A percentile compares a stretch with the other conserved stretches of the same genome.
phyloP scores from a whole-genome alignment of 169 alveolate species.

The Plasmodium cynomolgi region DNA sequence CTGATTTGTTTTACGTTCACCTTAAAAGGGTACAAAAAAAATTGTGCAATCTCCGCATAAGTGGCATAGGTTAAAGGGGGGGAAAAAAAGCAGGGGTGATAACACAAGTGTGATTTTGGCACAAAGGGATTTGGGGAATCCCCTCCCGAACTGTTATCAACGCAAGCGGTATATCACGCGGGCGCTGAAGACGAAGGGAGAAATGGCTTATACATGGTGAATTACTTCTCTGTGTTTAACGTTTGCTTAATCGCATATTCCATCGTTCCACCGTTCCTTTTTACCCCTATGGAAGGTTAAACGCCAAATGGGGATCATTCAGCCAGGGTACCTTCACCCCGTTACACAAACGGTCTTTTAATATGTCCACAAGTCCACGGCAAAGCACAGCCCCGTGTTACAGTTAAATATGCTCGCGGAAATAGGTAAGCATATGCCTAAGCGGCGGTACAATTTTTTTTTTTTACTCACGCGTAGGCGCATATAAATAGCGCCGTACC shows the following conservation, averaged over 20 bases:
- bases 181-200: background rate
- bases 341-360: background rate
- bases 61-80: background rate
- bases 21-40: background rate
- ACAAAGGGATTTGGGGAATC: background rate
- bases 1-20: background rate
- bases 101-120: background rate
- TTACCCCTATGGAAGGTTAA: background rate
- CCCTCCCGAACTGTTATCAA: background rate
- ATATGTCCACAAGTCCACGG: background rate
- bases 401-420: background rate
- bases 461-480: background rate
- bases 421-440: background rate
- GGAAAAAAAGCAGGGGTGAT: background rate
- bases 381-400: background rate
- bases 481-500: background rate
- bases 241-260: background rate
- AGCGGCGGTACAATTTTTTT: background rate
- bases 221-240: background rate
- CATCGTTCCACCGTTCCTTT: background rate
- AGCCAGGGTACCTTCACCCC: background rate
- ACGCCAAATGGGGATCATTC: background rate
- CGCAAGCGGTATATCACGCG: background rate
- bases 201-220: background rate
- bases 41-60: background rate